A percentile compares a stretch with the other conserved stretches of the same genome.
Evolutionary conservation across 2,329 filamentous ascomycete species (phyloP).

Genomic region (Trichoderma cornu-damae): DNA sequence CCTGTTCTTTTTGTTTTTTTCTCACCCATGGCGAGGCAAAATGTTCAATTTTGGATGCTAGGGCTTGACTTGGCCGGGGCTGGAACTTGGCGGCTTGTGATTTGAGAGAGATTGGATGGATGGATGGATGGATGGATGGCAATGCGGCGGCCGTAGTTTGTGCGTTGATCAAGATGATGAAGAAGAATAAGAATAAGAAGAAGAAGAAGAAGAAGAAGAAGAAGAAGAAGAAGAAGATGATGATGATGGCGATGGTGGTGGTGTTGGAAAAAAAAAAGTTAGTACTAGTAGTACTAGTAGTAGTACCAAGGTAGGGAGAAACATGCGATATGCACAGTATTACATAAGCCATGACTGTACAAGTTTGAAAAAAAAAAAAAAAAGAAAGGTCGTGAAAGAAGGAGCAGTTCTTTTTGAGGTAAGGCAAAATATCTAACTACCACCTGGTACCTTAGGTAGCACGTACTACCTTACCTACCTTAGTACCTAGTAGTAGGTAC

Average conservation of each 20-base stretch:
- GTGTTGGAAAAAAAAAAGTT: background rate
- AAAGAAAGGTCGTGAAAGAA: background rate
- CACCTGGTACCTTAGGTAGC: too few species aligned
- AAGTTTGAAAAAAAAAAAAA: too few species aligned
- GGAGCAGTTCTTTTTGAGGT: background rate
- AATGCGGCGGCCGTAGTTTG: conserved; percentile 5
- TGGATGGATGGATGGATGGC: conserved; percentile 6
- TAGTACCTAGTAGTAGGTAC: background rate
- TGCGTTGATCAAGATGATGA: background rate
- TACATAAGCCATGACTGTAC: conserved; percentile 3
- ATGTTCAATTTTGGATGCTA: conserved; percentile 16
- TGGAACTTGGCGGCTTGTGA: background rate
- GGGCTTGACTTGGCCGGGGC: background rate
- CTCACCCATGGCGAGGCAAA: conserved; percentile 16
- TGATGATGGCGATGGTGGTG: conserved; percentile 1
- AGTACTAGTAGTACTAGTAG: too few species aligned
- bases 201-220: too few species aligned
- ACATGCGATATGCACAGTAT: too few species aligned
- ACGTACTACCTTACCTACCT: too few species aligned
- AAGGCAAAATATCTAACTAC: too few species aligned
- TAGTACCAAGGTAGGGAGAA: too few species aligned
- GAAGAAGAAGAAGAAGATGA: background rate
- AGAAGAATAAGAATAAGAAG: background rate
- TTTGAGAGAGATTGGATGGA: too few species aligned
- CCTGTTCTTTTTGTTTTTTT: background rate